phyloP scores from a whole-genome alignment of 2,329 filamentous ascomycete genomes.

The Pyricularia sp. region DNA sequence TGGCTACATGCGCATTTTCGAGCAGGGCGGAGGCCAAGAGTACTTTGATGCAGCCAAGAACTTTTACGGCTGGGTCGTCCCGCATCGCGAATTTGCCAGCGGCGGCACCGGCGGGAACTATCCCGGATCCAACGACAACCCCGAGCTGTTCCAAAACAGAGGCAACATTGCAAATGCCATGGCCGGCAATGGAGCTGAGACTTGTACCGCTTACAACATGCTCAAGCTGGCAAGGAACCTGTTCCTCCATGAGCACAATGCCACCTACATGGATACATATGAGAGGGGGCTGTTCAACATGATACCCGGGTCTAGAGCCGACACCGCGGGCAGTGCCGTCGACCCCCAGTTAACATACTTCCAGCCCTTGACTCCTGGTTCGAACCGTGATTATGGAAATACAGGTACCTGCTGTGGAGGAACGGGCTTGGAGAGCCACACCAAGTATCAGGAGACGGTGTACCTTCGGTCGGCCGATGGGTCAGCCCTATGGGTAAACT shows the following conservation, averaged over 20 bases:
- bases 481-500: constrained; percentile 21
- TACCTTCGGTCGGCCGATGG: constrained; percentile 22
- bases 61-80: constrained; percentile 23
- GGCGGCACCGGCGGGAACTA: constrained; percentile 21
- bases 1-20: constrained; percentile 20
- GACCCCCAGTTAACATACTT: constrained; percentile 21
- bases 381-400: constrained; percentile 19
- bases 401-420: constrained; percentile 23
- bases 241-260: constrained; percentile 21
- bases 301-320: constrained; percentile 21
- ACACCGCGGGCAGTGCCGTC: constrained; percentile 14
- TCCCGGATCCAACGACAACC: constrained; percentile 19
- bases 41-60: constrained; percentile 21
- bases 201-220: constrained; percentile 22
- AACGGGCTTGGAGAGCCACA: constrained; percentile 22
- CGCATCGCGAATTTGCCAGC: constrained; percentile 19
- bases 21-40: constrained; percentile 18
- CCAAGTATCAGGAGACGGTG: constrained; percentile 23
- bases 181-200: constrained; percentile 18
- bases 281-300: constrained; percentile 23
- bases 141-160: constrained; percentile 23
- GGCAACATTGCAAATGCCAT: constrained; percentile 23
- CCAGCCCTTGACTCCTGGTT: constrained; percentile 19
- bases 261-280: constrained; percentile 23
- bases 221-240: constrained; percentile 22